These are phyloP conservation scores for Aspergillus pseudoterreus DNA, from an alignment of 2,329 filamentous ascomycete species.

Conservation along the genomic window DNA sequence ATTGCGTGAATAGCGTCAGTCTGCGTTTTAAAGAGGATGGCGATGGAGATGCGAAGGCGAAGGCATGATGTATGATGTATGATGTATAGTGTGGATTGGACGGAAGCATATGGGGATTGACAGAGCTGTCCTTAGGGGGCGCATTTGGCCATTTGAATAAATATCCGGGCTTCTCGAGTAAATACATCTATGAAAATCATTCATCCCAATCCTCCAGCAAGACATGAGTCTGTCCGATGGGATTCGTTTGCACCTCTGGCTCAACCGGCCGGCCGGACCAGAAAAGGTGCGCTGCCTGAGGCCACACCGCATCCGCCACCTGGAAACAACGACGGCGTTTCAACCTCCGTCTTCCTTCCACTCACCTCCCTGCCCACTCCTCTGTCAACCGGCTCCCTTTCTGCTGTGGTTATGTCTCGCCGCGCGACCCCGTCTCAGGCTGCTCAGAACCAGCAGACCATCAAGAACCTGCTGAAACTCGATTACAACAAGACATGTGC, in stretches of 20 bases:
- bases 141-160: too few relatives aligned
- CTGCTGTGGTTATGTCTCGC: constrained; percentile 33
- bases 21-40: constrained; percentile 75
- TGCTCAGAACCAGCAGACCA: constrained; percentile 87
- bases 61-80: constrained; percentile 18
- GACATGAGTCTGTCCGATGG: too few relatives aligned
- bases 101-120: too few relatives aligned
- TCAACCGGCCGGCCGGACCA: constrained; percentile 19
- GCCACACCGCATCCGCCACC: constrained; percentile 9
- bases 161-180: too few relatives aligned
- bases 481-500: constrained; percentile 95
- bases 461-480: constrained; percentile 92
- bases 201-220: too few relatives aligned
- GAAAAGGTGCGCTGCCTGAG: constrained; percentile 5
- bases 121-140: too few relatives aligned
- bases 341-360: constrained; percentile 6
- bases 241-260: constrained; percentile 18
- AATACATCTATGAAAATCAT: too few relatives aligned
- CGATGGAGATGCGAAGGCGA: constrained; percentile 38
- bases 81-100: neutral
- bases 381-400: constrained; percentile 3
- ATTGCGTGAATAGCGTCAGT: constrained; percentile 94
- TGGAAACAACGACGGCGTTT: constrained; percentile 4
- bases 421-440: constrained; percentile 74
- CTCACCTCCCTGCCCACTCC: constrained; percentile 6